Evolutionary conservation across 768 basidiomycete species (phyloP).

Genomic region (Tulasnella sp.): DNA sequence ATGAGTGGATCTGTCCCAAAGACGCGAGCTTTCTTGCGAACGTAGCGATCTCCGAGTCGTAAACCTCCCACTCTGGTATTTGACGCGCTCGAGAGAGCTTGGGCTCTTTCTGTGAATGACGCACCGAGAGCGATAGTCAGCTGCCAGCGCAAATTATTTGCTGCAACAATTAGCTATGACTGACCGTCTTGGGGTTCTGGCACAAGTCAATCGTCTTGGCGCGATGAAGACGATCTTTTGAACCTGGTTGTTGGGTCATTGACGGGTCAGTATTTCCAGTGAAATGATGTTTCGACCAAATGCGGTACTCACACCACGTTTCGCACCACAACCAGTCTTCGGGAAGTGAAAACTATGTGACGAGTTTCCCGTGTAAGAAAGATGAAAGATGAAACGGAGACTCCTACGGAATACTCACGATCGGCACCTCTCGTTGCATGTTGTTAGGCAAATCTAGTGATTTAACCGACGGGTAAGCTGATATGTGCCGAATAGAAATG

Average conservation of each 20-base stretch:
- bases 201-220: conserved; percentile 92
- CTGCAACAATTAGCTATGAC: conserved; percentile 24
- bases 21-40: conserved; percentile 66
- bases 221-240: conserved; percentile 68
- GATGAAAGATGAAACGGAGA: neutral
- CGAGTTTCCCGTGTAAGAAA: neutral
- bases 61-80: conserved; percentile 96
- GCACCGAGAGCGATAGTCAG: neutral
- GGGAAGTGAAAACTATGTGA: conserved; percentile 62
- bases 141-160: neutral
- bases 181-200: conserved; percentile 87
- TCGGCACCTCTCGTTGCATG: conserved; percentile 83
- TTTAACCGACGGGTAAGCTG: neutral
- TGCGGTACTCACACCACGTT: conserved; percentile 76
- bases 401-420: conserved; percentile 43
- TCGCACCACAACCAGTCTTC: conserved; percentile 99
- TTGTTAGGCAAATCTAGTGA: conserved; percentile 85
- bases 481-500: neutral
- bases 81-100: conserved; percentile 86
- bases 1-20: conserved; percentile 57
- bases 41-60: conserved; percentile 79
- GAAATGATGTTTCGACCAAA: neutral
- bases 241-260: conserved; percentile 36
- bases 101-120: conserved; percentile 73
- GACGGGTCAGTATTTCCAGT: neutral